Base-by-base conservation (phyloP, 2,329 filamentous ascomycete species). In the Xylariaceae sp. region DNA sequence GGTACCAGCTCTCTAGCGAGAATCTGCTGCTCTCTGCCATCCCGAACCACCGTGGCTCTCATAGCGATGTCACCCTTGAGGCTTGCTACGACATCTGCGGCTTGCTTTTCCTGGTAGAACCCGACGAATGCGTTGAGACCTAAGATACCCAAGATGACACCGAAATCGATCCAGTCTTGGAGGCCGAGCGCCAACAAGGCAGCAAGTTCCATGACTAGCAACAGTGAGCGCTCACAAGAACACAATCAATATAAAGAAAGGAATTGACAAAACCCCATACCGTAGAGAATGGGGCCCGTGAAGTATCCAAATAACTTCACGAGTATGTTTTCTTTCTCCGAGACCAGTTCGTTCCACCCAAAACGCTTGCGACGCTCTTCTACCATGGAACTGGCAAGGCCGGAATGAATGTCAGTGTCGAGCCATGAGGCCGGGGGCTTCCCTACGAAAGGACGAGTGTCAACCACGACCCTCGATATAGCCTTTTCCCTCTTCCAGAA, bases 81-180 rank as follows among this genome's bases (percentile, higher is more conserved):
- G 59, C 77, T 82, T 53, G 86, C 86, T 65, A 88, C 86, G 66
- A 89, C 85, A 72, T 89, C 86, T 62, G 85, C 86, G 64, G 86
- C 86, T 73, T 89, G 86, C 76, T 89, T 89, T 74, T 89, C 86
- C 71, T 89, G 86, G 71, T 89, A 89, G 82, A 86, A 89, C 76
- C 86, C 86, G 70, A 89, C 86, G 60, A 85, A 74, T 61, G 86
- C 86, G 75, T 90, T 90, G 59, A 90, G 83, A 68, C 85, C 64
- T 52, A 90, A 75, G 71, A 90, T 89, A 76, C 80, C 86, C 65
- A 85, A 81, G 70, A 89, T 89, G 70, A 90, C 85, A 80, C 85
- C 86, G 63, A 89, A 80, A 75, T 90, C 86, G 61, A 88, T 80
- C 86, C 86, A 89, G 73, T 88, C 85, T 69, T 80, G 79, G 60